These are phyloP conservation scores for Cornus suecica DNA, from an alignment of 148 eudicot species.

Conservation along the genomic window DNA sequence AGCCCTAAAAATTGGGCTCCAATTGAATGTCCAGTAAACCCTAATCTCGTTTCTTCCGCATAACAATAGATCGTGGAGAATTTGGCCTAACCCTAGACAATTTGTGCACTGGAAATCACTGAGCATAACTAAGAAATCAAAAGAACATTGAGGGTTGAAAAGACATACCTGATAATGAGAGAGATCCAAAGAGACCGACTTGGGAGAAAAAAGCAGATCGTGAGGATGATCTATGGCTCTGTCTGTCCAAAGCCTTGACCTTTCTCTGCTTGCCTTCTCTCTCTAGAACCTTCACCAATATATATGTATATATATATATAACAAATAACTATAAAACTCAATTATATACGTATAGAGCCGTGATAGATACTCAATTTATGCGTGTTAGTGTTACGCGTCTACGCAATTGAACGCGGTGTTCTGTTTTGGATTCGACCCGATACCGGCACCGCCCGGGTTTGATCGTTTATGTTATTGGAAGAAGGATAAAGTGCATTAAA, in stretches of 20 bases:
- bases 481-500: too few species aligned
- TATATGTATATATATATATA: not conserved
- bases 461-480: too few species aligned
- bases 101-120: too few species aligned
- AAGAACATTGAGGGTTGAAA: not conserved
- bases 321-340: too few species aligned
- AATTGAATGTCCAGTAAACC: not conserved
- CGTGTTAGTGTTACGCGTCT: too few species aligned
- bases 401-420: too few species aligned
- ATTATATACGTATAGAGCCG: not conserved
- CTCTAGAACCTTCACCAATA: slow-evolving; percentile 4
- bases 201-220: not conserved
- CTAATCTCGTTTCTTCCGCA: not conserved
- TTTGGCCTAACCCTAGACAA: not conserved
- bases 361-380: not conserved
- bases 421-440: too few species aligned
- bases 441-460: too few species aligned
- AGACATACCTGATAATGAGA: not conserved
- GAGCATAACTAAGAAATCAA: not conserved
- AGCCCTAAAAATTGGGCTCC: not conserved
- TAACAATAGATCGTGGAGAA: not conserved
- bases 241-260: not conserved
- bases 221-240: not conserved
- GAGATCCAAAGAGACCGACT: not conserved
- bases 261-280: not conserved